Conservation (phyloP, 345 rosid species). For the Raphanus sativus region DNA sequence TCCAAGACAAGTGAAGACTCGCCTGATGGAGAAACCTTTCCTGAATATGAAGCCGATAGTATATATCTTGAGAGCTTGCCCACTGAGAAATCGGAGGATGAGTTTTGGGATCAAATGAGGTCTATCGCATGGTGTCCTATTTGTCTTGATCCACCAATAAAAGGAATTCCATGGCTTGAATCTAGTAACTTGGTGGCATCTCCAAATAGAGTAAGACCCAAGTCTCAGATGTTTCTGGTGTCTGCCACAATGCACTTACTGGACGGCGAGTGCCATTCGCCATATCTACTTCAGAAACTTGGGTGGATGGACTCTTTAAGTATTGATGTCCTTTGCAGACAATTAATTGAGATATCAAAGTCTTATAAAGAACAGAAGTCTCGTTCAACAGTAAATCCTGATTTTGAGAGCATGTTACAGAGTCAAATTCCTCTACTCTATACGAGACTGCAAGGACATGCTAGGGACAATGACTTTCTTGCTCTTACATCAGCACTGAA, state of each 20-base stretch:
- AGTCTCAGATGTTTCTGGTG: conserved; percentile 77
- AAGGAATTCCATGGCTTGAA: conserved; percentile 85
- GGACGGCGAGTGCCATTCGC: conserved; percentile 63
- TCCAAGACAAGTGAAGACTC: conserved; percentile 38
- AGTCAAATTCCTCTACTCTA: conserved; percentile 66
- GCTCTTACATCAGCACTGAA: conserved; percentile 60
- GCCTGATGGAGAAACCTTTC: conserved; percentile 30
- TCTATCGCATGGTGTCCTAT: conserved; percentile 85
- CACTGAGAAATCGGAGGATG: conserved; percentile 63
- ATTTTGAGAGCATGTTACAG: conserved; percentile 58
- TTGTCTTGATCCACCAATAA: conserved; percentile 61
- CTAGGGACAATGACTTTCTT: conserved; percentile 59
- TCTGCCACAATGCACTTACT: conserved; percentile 74
- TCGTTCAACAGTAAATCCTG: conserved; percentile 47
- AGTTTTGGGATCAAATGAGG: conserved; percentile 87
- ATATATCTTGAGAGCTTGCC: conserved; percentile 49
- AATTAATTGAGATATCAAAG: conserved; percentile 72
- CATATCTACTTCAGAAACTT: conserved; percentile 66
- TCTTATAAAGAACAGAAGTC: conserved; percentile 57
- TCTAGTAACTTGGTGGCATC: conserved; percentile 57
- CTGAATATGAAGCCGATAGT: conserved; percentile 43
- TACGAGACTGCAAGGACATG: conserved; percentile 58
- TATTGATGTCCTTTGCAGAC: conserved; percentile 55
- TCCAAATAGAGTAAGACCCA: conserved; percentile 79
- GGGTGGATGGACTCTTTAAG: conserved; percentile 75